Conservation (phyloP, 1,139 yeast genomes). For the Yamadazyma blattariae region DNA sequence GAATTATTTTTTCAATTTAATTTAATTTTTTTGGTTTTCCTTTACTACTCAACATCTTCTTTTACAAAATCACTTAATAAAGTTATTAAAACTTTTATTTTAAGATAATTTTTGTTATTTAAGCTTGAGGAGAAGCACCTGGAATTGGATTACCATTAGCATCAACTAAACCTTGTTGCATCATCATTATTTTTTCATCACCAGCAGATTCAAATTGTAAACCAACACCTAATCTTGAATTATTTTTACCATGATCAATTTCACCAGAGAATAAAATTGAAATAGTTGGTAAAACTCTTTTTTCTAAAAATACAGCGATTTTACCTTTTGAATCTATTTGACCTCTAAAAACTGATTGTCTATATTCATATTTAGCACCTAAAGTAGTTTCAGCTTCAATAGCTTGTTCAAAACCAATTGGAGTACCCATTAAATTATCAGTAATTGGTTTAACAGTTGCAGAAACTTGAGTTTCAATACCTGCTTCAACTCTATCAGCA, state of each 20-base stretch:
- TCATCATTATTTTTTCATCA: conserved; percentile 74
- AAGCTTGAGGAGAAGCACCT: no score
- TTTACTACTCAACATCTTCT: no score
- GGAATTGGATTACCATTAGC: conserved; percentile 82
- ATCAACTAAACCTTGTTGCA: conserved; percentile 78
- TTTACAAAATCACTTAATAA: no score
- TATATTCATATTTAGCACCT: conserved; percentile 97
- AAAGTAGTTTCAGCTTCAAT: conserved; percentile 90
- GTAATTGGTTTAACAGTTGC: conserved; percentile 77
- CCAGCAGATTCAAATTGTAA: conserved; percentile 95
- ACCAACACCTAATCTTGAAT: conserved; percentile 89
- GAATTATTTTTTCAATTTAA: no score
- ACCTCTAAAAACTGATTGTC: conserved; percentile 95
- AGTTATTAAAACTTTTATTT: no score
- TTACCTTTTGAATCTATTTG: conserved; percentile 90
- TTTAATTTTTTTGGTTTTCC: no score
- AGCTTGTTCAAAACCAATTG: conserved; percentile 76
- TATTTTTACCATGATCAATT: conserved; percentile 83
- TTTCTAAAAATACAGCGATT: conserved; percentile 87
- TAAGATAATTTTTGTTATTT: no score
- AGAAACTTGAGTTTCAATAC: conserved; percentile 85
- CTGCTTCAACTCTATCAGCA: conserved; percentile 92
- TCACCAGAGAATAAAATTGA: conserved; percentile 86
- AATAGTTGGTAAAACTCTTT: conserved; percentile 89
- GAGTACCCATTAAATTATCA: conserved; percentile 79